Base-by-base conservation (phyloP, 306 rosid species). In the Macrotyloma uniflorum region DNA sequence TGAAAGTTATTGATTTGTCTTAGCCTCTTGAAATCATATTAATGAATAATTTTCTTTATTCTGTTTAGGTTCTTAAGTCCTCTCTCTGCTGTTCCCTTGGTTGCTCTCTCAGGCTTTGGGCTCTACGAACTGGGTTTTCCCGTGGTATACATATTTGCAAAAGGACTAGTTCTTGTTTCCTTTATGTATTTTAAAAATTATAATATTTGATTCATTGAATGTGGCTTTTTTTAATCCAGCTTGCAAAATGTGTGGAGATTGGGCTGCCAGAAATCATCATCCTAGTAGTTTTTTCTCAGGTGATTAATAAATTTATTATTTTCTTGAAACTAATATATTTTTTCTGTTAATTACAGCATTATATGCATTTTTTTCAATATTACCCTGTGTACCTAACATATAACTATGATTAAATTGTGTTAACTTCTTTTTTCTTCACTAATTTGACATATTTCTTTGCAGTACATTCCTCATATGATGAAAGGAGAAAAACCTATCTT, bases 81-180 rank as follows among this genome's bases (percentile, higher is more conserved):
- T 42, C 89, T 94, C 74, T 86, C 97, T 40, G 93, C 97, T 38
- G 87, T 87, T 82, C 98, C 98, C 24, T 82, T 94, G 89, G 97
- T 94, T 38, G 95, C 97, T 57, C 77, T 92, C 65, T 90, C 97
- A 43, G 98, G 98, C 67, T 94, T 92, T 82, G 98, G 97, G 26
- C 82, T 92, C 6, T 92, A 92, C 78, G 98, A 94, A 72, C 55
- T 92, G 55, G 98, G 98, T 28, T 94, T 94, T 63, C 98, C 98
- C 23, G 91, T 90, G 95, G 98, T 92, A 88, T 26, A 83, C 79
- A 46, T 79, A 49, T 77, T 59, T 78, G 35, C 54, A 55, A 38
- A 49, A 70, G 53, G 18, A 33, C 43, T 51, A n/a, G 10, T 20
- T 16, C 58, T 49, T 74, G 7, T 35, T 24, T 62, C 55, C 22